Conservation (phyloP, 1,139 yeast genomes). For the Lodderomyces theae region DNA sequence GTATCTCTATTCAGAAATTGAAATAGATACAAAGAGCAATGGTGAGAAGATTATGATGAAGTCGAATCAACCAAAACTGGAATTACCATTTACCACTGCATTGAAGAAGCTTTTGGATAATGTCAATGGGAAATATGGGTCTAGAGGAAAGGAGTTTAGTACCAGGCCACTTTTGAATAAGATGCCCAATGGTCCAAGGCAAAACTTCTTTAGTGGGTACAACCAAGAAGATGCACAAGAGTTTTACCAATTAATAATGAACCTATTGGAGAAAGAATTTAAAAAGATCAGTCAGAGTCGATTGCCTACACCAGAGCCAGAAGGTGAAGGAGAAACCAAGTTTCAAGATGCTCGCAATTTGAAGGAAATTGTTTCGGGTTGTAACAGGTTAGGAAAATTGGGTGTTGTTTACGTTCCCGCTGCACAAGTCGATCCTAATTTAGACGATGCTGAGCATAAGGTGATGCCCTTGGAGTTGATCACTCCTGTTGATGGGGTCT, state of each 20-base stretch:
- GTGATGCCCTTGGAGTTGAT: slow-evolving; percentile 56
- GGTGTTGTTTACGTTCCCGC: slow-evolving; percentile 73
- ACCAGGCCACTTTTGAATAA: slow-evolving; percentile 63
- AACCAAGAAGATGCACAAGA: slow-evolving; percentile 96
- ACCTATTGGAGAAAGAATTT: slow-evolving; percentile 67
- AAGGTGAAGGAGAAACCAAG: slow-evolving; percentile 13
- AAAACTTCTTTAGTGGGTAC: slow-evolving; percentile 73
- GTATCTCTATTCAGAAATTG: slow-evolving; percentile 31
- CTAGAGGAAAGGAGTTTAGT: slow-evolving; percentile 57
- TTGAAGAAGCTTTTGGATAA: slow-evolving; percentile 49
- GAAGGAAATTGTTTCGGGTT: slow-evolving; percentile 39
- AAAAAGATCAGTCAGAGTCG: slow-evolving; percentile 22
- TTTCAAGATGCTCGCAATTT: slow-evolving; percentile 23
- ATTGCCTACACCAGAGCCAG: slow-evolving; percentile 23
- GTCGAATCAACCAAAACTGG: slow-evolving; percentile 27
- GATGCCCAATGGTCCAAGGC: slow-evolving; percentile 78
- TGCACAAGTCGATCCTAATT: slow-evolving; percentile 67
- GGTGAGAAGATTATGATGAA: slow-evolving; percentile 21
- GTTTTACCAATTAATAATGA: slow-evolving; percentile 78
- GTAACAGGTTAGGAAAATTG: slow-evolving; percentile 49
- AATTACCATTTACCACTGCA: slow-evolving; percentile 51
- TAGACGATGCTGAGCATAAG: slow-evolving; percentile 34
- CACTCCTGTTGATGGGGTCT: slow-evolving; percentile 88
- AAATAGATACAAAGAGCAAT: slow-evolving; percentile 20
- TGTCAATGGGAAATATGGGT: slow-evolving; percentile 57